Conservation (phyloP, 1,139 yeast species). For the Nadsonia commutata region DNA sequence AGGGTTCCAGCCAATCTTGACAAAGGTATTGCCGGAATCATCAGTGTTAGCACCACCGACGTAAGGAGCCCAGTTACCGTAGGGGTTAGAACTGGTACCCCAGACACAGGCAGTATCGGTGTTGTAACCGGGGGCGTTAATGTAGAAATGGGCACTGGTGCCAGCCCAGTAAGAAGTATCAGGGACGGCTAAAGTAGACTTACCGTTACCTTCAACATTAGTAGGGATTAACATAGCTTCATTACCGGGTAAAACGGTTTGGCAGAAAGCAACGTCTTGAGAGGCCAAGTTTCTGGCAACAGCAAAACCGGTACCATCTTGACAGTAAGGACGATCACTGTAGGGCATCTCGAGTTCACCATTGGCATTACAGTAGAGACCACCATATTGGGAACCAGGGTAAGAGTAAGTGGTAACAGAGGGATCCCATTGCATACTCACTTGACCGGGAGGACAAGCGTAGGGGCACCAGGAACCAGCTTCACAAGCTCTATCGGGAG, state of each 20-base stretch:
- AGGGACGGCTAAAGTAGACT: conserved; percentile 61
- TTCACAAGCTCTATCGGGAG: conserved; percentile 58
- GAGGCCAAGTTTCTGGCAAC: conserved; percentile 38
- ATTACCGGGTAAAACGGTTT: conserved; percentile 84
- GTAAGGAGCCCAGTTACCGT: conserved; percentile 87
- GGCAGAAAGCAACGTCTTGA: conserved; percentile 62
- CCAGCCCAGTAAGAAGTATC: conserved; percentile 44
- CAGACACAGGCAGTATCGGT: conserved; percentile 68
- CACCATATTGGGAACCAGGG: conserved; percentile 72
- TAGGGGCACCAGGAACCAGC: conserved; percentile 74
- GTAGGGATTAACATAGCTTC: conserved; percentile 92
- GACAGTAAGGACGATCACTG: conserved; percentile 45
- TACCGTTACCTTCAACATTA: conserved; percentile 33
- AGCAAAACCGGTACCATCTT: conserved; percentile 60
- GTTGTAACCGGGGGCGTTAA: conserved; percentile 76
- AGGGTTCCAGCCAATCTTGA: conserved; percentile 87
- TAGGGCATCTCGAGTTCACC: conserved; percentile 57
- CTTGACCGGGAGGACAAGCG: conserved; percentile 75
- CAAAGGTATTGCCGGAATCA: conserved; percentile 48
- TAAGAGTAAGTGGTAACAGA: conserved; percentile 69
- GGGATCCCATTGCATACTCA: conserved; percentile 62
- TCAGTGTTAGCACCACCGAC: conserved; percentile 86
- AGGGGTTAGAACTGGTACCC: conserved; percentile 55
- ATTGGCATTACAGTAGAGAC: conserved; percentile 55
- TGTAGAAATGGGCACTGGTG: conserved; percentile 77